Base-by-base conservation (phyloP, 495 filamentous ascomycete genomes). In the Xylaria curta region DNA sequence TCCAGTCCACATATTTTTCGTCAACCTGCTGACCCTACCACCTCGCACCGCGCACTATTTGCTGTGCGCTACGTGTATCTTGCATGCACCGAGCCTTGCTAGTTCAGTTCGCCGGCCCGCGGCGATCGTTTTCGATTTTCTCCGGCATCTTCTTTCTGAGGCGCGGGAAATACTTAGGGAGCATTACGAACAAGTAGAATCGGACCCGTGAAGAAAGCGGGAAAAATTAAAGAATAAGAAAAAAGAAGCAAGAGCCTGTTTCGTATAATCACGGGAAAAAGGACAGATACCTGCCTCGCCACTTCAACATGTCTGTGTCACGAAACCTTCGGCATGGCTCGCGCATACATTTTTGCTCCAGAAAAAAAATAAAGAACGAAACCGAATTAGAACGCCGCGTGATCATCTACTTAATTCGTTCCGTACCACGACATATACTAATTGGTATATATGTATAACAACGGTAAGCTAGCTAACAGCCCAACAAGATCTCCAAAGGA, bases 1-100 rank as follows among this genome's bases (percentile, higher is more conserved):
- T 28, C 38, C 38, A 44, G 60, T 63, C 60, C 60, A 63, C 60
- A n/a, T 63, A 44, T 62, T 63, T 63, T 44, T 44, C 65, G 31
- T 28, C 49, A 21, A 28, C 33, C 63, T 66, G 63, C 63, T 66
- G 63, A 67, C 65, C 65, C 46, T 47, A 53, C 28, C 8, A 24
- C 26, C 19, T n/a, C n/a, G n/a, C n/a, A n/a, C n/a, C n/a, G n/a
- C n/a, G 44, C 63, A 13, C 44, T 51, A 46, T 46, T 46, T 46
- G 31, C 63, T 66, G 46, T 46, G 9, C 65, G 42, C 65, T 44
- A 56, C 49, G 31, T 67, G n/a, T 56, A 24, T 33, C 33, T 26
- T 28, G 46, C 47, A 56, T 26, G 49, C 64, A 49, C 64, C 64
- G 31, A 67, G 64, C 64, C 28, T 38, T 56, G 31, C 59, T 40